Conservation (phyloP, 2,329 filamentous ascomycete genomes). For the Cladosporium sphaerospermum region DNA sequence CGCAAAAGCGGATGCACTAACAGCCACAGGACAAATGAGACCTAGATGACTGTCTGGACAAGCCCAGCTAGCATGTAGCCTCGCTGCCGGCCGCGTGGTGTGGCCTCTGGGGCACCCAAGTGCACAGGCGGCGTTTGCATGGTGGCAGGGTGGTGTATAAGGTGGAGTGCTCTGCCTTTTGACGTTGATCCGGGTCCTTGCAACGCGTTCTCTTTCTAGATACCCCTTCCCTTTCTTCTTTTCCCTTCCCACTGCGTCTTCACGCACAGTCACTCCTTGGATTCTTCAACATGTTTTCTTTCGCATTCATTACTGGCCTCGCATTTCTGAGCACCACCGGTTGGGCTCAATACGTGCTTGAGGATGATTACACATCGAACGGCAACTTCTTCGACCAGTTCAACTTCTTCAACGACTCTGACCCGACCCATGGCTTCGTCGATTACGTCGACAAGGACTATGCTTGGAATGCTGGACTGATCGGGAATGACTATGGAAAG, state of each 20-base stretch:
- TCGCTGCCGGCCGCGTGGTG: constrained; percentile 2
- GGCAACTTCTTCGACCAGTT: constrained; percentile 48
- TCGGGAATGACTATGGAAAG: constrained; percentile 18
- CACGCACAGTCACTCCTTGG: constrained; percentile 14
- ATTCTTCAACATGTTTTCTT: constrained; percentile 18
- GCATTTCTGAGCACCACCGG: constrained; percentile 22
- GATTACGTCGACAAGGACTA: constrained; percentile 56
- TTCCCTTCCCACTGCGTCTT: constrained; percentile 13
- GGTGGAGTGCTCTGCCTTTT: no score
- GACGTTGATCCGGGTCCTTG: no score
- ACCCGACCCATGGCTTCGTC: constrained; percentile 73
- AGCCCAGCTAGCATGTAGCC: constrained; percentile 5
- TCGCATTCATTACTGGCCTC: constrained; percentile 16
- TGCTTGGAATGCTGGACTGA: constrained; percentile 36
- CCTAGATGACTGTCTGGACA: background rate
- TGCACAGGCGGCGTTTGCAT: no score
- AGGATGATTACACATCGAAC: constrained; percentile 42
- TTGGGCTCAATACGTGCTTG: constrained; percentile 31
- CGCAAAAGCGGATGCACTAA: constrained; percentile 7
- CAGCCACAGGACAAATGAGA: constrained; percentile 1
- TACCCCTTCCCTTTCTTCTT: constrained; percentile 12
- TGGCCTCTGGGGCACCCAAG: background rate
- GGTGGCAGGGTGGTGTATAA: no score
- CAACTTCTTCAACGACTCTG: constrained; percentile 46
- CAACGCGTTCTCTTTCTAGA: background rate